These are phyloP conservation scores for Crucibulum laeve DNA, from an alignment of 768 basidiomycete genomes.

Conservation along the genomic window DNA sequence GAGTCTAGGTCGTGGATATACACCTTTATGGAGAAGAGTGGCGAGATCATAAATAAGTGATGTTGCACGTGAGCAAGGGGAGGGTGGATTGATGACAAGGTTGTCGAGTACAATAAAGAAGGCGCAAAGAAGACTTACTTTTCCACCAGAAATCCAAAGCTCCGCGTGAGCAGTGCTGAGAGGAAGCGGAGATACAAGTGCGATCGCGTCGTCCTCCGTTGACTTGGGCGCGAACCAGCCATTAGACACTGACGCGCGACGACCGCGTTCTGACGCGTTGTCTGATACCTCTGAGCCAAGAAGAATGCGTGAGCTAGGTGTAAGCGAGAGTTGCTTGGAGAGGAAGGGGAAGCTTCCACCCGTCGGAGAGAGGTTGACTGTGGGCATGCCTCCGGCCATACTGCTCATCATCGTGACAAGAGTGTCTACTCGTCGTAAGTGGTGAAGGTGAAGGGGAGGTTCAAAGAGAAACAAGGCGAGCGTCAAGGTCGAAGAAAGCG, in stretches of 20 bases:
- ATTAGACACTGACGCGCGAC: slow-evolving; percentile 24
- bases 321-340: slow-evolving; percentile 29
- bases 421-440: no score
- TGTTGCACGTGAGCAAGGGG: neutral
- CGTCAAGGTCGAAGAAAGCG: no score
- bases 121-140: slow-evolving; percentile 22
- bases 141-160: slow-evolving; percentile 39
- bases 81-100: neutral
- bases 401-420: no score
- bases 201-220: slow-evolving; percentile 11
- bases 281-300: slow-evolving; percentile 22
- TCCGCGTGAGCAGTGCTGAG: slow-evolving; percentile 40
- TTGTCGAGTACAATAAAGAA: neutral
- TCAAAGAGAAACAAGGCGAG: no score
- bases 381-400: slow-evolving; percentile 5
- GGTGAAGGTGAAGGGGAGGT: no score
- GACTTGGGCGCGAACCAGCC: slow-evolving; percentile 37
- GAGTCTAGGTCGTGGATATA: slow-evolving; percentile 43
- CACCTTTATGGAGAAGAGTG: slow-evolving; percentile 24
- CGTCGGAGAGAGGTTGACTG: slow-evolving; percentile 27
- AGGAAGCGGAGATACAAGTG: slow-evolving; percentile 32
- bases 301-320: slow-evolving; percentile 20
- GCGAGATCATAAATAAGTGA: neutral
- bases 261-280: slow-evolving; percentile 9
- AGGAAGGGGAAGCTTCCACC: slow-evolving; percentile 31